Evolutionary conservation across 306 rosid genomes (phyloP), one percentile per base, ranked within the genome.

Genomic region (Fragaria nilgerrensis): DNA sequence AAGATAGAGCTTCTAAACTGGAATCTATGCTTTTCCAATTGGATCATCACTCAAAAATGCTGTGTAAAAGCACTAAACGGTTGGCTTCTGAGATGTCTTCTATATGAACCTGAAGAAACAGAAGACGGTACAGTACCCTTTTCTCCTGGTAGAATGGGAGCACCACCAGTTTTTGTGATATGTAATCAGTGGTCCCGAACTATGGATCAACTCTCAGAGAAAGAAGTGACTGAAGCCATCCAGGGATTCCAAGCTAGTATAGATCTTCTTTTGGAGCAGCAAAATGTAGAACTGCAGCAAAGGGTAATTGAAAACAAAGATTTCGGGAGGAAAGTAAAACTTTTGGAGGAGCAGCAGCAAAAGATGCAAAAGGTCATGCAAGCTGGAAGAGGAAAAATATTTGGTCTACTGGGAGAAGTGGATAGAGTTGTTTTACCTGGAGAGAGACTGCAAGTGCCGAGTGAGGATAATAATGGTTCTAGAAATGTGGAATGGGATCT

Each of bases 41-140:
- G 91, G 94, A 84, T 90, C 64, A 65, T 75, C 27, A 86, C 89
- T 29, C 97, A 89, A 70, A 92, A 85, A 72, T 84, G 84, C 71
- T 88, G 79, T 44, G 82, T 88, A 77, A 92, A 86, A 81, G 89
- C 95, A 71, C 70, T 94, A 52, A 92, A 92, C 53, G 86, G 87
- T 68, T 94, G 97, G 97, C 87, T 92, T 65, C 80, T 83, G 66
- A 86, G 90, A 69, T 94, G 95, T 70, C 81, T 92, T 25, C 45
- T 86, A 6, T 68, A 81, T 45, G 92, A 90, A 53, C 92, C 97
- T 6, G 87, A 87, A 78, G 96, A 86, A 37, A 76, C 89, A 61
- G 73, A 79, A 5, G 86, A 78, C 1, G 76, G 76, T 20, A 19
- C 61, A 72, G 67, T 71, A 9, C 87, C 95, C 5, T 45, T 89